Evolutionary conservation across 257 asterid species (phyloP).

Genomic region (Nicotiana paniculata): DNA sequence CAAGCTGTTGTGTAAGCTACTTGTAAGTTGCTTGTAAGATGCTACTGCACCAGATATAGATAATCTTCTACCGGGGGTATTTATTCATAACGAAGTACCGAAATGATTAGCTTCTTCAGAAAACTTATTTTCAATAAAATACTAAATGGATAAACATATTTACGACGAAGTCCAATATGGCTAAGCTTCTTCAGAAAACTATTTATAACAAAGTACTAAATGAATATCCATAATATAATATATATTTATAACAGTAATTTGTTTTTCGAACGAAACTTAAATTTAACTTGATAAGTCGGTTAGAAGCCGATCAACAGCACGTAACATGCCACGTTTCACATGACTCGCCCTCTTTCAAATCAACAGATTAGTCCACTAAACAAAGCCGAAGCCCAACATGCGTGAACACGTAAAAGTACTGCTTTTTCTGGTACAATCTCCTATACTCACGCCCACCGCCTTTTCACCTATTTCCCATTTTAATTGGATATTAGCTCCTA

Average conservation of each 20-base stretch:
- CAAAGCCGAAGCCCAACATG: background rate
- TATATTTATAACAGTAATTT: background rate
- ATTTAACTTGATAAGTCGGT: background rate
- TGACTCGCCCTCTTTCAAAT: background rate
- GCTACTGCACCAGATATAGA: too few species aligned
- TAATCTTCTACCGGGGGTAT: too few species aligned
- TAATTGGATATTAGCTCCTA: background rate
- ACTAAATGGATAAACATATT: too few species aligned
- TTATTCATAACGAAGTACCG: too few species aligned
- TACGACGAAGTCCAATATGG: too few species aligned
- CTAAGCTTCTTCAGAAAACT: too few species aligned
- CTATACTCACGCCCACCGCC: background rate
- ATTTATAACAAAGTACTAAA: too few species aligned
- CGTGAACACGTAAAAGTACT: background rate
- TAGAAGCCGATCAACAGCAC: background rate
- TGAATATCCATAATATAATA: too few species aligned
- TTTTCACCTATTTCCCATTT: background rate
- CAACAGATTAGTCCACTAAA: background rate
- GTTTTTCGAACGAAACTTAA: background rate
- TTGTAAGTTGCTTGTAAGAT: too few species aligned
- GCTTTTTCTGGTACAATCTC: background rate
- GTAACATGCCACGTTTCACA: constrained; percentile 6
- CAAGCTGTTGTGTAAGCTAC: too few species aligned
- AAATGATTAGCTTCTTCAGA: too few species aligned
- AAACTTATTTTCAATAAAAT: too few species aligned